A percentile compares a stretch with the other conserved stretches of the same genome.
Conservation (phyloP, 495 filamentous ascomycete genomes). For the Mycothermus thermophilus region DNA sequence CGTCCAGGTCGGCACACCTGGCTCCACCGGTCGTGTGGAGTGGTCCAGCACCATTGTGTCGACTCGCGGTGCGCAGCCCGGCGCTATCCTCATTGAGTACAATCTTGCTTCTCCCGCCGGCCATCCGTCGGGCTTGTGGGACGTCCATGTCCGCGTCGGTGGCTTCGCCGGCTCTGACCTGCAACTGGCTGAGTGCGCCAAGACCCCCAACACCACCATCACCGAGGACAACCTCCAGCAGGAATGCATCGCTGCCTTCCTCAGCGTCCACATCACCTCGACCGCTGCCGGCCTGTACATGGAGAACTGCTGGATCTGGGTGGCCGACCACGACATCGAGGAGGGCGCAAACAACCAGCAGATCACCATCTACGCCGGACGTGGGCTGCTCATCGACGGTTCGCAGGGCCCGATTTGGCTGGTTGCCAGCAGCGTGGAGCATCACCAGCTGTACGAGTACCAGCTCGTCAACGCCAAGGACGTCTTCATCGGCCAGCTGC, state of each 20-base stretch:
- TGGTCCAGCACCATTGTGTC: conserved; percentile 66
- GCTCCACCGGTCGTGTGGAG: conserved; percentile 59
- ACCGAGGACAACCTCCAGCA: conserved; percentile 28
- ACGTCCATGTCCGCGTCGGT: conserved; percentile 72
- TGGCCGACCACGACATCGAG: conserved; percentile 64
- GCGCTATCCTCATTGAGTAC: conserved; percentile 78
- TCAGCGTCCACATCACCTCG: conserved; percentile 53
- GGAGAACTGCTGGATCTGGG: conserved; percentile 61
- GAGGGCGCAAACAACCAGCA: conserved; percentile 41
- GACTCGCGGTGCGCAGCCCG: conserved; percentile 58
- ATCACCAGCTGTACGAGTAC: conserved; percentile 67
- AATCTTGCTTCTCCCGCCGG: conserved; percentile 52
- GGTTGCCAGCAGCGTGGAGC: conserved; percentile 43
- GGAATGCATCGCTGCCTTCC: conserved; percentile 53
- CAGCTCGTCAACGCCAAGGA: conserved; percentile 51
- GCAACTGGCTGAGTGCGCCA: conserved; percentile 55
- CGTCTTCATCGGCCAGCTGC: conserved; percentile 57
- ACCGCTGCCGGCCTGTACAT: conserved; percentile 40
- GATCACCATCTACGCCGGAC: conserved; percentile 56
- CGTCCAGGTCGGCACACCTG: conserved; percentile 58
- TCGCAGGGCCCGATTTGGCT: conserved; percentile 44
- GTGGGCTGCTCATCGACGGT: conserved; percentile 51
- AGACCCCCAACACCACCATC: conserved; percentile 38
- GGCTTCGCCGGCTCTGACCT: conserved; percentile 66
- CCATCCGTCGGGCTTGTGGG: conserved; percentile 69